Evolutionary conservation across 2,329 filamentous ascomycete species (phyloP).

Genomic region (Colletotrichum sp.): DNA sequence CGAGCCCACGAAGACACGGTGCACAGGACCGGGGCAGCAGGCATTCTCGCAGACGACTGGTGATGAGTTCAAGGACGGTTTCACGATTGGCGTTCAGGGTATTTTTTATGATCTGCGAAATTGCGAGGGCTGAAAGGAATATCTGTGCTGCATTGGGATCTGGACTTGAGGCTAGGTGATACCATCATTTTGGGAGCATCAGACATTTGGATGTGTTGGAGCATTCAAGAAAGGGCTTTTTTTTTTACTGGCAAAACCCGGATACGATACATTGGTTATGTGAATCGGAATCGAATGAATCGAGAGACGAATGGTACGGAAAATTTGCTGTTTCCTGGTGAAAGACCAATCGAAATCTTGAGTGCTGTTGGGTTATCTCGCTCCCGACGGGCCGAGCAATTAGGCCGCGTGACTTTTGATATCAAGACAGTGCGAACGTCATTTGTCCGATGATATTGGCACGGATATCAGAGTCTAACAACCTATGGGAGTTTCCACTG

Average conservation of each 20-base stretch:
- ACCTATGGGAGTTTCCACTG: not conserved
- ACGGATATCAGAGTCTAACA: not conserved
- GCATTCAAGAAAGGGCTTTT: not conserved
- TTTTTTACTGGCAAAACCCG: not conserved
- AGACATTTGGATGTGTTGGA: not conserved
- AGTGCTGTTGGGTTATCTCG: not conserved
- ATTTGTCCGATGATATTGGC: fast-evolving
- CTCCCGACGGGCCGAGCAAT: not conserved
- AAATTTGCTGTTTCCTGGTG: not conserved
- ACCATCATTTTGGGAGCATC: not conserved
- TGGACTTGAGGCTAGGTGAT: not conserved
- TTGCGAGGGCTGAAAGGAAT: not conserved
- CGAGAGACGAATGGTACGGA: not conserved
- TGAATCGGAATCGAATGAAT: not conserved
- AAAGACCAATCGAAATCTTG: not conserved
- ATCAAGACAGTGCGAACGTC: not conserved
- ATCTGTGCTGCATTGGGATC: not conserved
- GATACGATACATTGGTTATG: not conserved
- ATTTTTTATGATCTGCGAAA: not conserved
- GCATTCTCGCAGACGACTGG: constrained; percentile 20
- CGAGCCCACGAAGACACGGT: constrained; percentile 24
- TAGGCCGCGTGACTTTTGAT: not conserved
- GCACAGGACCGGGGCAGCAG: constrained; percentile 14
- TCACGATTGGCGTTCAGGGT: not conserved
- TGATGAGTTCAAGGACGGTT: not conserved